phyloP scores from a whole-genome alignment of 176 grass and related monocot genomes.

The Oryza rufipogon region DNA sequence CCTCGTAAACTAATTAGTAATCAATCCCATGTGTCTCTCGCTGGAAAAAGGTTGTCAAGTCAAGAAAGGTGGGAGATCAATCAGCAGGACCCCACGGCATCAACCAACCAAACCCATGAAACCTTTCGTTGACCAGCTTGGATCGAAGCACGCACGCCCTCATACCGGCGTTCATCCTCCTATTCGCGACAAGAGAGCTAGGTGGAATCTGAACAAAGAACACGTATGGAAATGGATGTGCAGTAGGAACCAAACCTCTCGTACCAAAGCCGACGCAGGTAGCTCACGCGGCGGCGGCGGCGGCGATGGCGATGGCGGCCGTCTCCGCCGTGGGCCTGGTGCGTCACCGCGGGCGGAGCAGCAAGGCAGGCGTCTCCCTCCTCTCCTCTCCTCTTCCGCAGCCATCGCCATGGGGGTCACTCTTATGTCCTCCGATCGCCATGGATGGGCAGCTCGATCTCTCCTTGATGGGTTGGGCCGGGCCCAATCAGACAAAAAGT shows the following conservation, averaged over 20 bases:
- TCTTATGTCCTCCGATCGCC: too few species aligned
- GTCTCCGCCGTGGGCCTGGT: background rate
- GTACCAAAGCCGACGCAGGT: background rate
- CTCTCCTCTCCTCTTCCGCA: background rate
- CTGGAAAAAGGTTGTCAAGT: background rate
- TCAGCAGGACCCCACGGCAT: constrained; percentile 23
- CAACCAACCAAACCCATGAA: background rate
- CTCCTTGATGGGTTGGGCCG: too few species aligned
- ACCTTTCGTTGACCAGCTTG: constrained; percentile 4
- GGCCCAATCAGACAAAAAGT: too few species aligned
- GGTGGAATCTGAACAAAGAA: background rate
- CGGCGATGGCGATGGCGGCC: background rate
- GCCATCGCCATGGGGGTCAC: background rate
- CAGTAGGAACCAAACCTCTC: background rate
- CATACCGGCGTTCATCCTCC: background rate
- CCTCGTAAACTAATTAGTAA: constrained; percentile 4
- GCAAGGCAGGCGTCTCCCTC: background rate
- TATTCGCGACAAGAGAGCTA: background rate
- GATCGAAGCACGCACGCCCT: background rate
- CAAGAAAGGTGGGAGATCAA: constrained; percentile 33
- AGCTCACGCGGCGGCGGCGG: too few species aligned
- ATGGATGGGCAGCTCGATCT: too few species aligned
- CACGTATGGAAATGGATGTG: background rate
- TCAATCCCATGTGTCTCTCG: constrained; percentile 6
- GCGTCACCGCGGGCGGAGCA: background rate